Evolutionary conservation across 2,329 filamentous ascomycete species (phyloP).

Genomic region (Gaeumannomyces tritici): DNA sequence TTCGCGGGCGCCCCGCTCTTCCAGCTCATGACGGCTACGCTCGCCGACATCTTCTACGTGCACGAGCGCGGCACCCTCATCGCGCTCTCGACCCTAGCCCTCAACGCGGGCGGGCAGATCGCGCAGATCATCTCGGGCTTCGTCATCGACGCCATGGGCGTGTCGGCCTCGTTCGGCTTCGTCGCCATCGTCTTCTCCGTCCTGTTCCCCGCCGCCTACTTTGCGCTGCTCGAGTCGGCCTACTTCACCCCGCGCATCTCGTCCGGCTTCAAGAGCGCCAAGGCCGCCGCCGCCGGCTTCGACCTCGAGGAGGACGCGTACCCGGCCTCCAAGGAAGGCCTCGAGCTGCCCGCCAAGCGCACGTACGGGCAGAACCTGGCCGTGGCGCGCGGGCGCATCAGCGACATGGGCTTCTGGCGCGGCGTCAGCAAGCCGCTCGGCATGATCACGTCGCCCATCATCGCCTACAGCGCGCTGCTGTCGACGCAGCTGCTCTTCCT

Average conservation of each 20-base stretch:
- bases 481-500: constrained; percentile 1
- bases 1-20: constrained; percentile 3
- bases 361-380: constrained; percentile 4
- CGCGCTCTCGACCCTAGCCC: neutral
- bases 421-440: constrained; percentile 3
- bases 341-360: neutral
- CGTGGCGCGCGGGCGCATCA: constrained; percentile 2
- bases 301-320: neutral
- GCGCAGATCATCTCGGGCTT: constrained; percentile 3
- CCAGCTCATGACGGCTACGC: neutral
- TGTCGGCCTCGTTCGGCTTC: constrained; percentile 2
- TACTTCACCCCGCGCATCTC: constrained; percentile 2
- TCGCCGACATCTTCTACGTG: constrained; percentile 5
- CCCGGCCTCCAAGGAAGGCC: neutral
- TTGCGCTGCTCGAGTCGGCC: constrained; percentile 4
- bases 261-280: neutral
- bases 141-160: constrained; percentile 4
- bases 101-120: neutral
- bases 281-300: neutral
- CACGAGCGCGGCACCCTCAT: constrained; percentile 5
- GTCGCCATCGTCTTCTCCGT: constrained; percentile 3
- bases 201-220: constrained; percentile 2
- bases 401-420: constrained; percentile 4
- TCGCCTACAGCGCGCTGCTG: constrained; percentile 3
- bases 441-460: constrained; percentile 2